Conservation (phyloP, 306 rosid genomes). For the Pterocarpus macrocarpus region DNA sequence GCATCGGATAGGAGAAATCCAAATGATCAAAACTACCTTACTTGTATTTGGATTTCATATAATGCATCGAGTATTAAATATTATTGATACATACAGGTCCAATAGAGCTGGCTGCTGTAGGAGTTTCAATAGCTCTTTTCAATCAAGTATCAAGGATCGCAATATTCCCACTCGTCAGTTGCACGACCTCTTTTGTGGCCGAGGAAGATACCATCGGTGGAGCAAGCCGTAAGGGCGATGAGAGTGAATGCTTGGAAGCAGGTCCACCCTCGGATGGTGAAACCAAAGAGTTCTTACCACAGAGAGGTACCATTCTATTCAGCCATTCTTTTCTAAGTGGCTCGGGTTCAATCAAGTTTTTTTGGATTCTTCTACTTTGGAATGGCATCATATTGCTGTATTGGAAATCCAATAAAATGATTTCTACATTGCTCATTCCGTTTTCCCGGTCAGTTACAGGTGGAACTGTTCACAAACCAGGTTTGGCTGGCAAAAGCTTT, state of each 20-base stretch:
- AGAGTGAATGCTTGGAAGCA: slow-evolving; percentile 56
- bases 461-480: slow-evolving; percentile 55
- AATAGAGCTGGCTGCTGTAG: slow-evolving; percentile 97
- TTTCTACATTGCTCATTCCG: not conserved
- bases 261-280: slow-evolving; percentile 58
- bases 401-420: no score
- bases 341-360: slow-evolving; percentile 10
- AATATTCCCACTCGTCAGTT: slow-evolving; percentile 92
- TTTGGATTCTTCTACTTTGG: not conserved
- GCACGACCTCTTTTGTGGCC: slow-evolving; percentile 96
- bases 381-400: no score
- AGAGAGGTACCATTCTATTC: slow-evolving; percentile 54
- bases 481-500: slow-evolving; percentile 49
- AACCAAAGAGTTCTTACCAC: slow-evolving; percentile 63
- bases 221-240: slow-evolving; percentile 50
- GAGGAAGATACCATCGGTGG: slow-evolving; percentile 80
- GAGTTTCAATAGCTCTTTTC: slow-evolving; percentile 94
- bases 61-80: slow-evolving; percentile 1
- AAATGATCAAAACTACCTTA: not conserved
- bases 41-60: slow-evolving; percentile 25
- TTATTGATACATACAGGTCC: slow-evolving; percentile 63
- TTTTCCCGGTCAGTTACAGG: slow-evolving; percentile 1
- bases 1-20: not conserved
- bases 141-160: slow-evolving; percentile 92
- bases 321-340: slow-evolving; percentile 10